Percentiles rank a stretch among this genome's conserved stretches.
These are phyloP conservation scores for Phytopythium aichiense DNA, from an alignment of 352 stramenopile genomes.

Conservation along the genomic window DNA sequence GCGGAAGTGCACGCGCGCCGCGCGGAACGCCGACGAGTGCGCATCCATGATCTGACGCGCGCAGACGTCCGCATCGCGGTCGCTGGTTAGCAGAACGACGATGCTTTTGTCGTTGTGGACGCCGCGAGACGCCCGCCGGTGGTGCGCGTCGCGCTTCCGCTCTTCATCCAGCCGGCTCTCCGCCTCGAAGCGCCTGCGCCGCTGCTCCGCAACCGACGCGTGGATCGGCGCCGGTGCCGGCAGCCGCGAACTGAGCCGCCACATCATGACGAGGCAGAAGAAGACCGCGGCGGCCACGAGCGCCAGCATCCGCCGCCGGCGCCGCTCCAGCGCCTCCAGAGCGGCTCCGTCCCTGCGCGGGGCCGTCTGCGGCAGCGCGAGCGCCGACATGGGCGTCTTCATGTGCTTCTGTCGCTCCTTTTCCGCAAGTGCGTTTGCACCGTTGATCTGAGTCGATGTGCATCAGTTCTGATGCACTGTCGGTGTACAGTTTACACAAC, in stretches of 20 bases:
- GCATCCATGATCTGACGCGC: constrained; percentile 49
- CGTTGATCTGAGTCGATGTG: neutral
- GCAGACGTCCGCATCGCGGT: constrained; percentile 51
- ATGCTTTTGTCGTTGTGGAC: constrained; percentile 72
- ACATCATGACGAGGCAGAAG: constrained; percentile 36
- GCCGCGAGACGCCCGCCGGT: constrained; percentile 15
- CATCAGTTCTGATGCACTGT: neutral
- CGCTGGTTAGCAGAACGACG: constrained; percentile 70
- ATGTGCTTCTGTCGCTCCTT: neutral
- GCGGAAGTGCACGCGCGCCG: constrained; percentile 52
- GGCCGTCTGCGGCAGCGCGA: constrained; percentile 44
- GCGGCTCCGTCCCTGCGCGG: constrained; percentile 10
- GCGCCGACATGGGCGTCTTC: constrained; percentile 53
- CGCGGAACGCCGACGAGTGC: constrained; percentile 28
- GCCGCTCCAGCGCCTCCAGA: constrained; percentile 9
- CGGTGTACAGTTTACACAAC: no score
- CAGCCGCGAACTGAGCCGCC: constrained; percentile 30
- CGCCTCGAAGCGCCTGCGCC: constrained; percentile 13
- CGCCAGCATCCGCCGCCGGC: constrained; percentile 15
- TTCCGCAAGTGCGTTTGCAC: neutral
- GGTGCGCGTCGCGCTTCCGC: constrained; percentile 6
- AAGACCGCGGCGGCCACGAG: constrained; percentile 23
- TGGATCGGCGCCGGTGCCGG: constrained; percentile 25
- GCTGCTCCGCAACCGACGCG: constrained; percentile 16
- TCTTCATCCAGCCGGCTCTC: constrained; percentile 17